Evolutionary conservation across 228 moss, liverwort and hornwort species (phyloP).

Genomic region (Sphagnum fallax): DNA sequence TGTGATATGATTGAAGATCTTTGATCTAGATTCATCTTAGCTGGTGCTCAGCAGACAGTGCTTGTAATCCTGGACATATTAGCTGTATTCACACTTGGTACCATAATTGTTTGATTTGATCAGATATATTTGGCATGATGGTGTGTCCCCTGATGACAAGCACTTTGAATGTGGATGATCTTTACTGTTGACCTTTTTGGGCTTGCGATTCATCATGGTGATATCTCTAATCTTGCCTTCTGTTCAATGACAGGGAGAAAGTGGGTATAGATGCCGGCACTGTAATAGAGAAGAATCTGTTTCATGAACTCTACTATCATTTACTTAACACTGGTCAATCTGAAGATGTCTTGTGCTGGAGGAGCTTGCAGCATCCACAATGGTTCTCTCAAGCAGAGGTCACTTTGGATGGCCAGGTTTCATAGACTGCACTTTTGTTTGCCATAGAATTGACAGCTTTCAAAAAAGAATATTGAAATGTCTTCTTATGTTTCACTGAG

Average conservation of each 20-base stretch:
- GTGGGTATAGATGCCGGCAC: constrained; percentile 75
- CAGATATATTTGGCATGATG: too few species aligned
- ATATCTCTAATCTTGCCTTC: background rate
- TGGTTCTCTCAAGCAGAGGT: constrained; percentile 71
- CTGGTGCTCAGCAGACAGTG: too few species aligned
- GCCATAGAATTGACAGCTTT: background rate
- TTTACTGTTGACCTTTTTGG: background rate
- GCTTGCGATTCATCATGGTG: background rate
- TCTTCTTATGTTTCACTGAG: background rate
- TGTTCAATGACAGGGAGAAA: constrained; percentile 15
- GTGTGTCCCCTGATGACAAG: too few species aligned
- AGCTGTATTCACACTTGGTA: too few species aligned
- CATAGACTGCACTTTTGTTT: too few species aligned
- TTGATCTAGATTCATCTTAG: too few species aligned
- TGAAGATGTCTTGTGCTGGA: constrained; percentile 85
- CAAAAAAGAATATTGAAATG: background rate
- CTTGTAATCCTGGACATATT: too few species aligned
- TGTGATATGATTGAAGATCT: too few species aligned
- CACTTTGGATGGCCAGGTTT: constrained; percentile 82
- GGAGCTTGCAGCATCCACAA: constrained; percentile 47
- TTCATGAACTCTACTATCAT: constrained; percentile 76
- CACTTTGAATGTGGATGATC: too few species aligned
- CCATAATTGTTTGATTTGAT: too few species aligned
- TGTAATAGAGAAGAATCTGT: constrained; percentile 69
- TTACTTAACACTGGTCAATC: constrained; percentile 72